A percentile compares a stretch with the other conserved stretches of the same genome.
phyloP scores from a whole-genome alignment of 164 flowering plant species.

The Vitis riparia region DNA sequence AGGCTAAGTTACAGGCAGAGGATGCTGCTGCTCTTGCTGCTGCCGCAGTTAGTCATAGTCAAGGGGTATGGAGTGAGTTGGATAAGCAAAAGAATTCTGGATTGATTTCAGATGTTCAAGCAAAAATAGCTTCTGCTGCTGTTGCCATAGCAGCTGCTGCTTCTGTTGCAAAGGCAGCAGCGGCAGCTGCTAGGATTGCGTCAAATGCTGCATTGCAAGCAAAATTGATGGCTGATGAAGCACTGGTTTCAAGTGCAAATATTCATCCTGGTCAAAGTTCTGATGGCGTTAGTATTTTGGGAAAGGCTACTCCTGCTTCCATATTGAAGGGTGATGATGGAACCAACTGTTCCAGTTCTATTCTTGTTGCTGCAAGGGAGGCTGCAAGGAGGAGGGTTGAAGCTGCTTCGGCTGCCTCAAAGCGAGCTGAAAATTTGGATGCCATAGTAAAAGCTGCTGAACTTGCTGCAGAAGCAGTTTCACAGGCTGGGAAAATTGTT shows the following conservation, averaged over 20 bases:
- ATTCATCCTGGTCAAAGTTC: conserved; percentile 19
- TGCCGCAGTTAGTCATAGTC: conserved; percentile 66
- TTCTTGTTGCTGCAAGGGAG: conserved; percentile 72
- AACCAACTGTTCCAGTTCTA: conserved; percentile 41
- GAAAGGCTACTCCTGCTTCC: conserved; percentile 55
- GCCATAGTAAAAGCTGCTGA: conserved; percentile 92
- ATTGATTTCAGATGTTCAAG: conserved; percentile 53
- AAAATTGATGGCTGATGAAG: conserved; percentile 84
- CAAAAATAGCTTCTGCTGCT: conserved; percentile 74
- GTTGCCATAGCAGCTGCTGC: conserved; percentile 89
- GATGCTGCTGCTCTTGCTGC: conserved; percentile 74
- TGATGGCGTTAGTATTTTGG: conserved; percentile 33
- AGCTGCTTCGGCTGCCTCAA: conserved; percentile 87
- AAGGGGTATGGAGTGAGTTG: conserved; percentile 68
- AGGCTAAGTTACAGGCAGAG: conserved; percentile 78
- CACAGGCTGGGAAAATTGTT: conserved; percentile 85
- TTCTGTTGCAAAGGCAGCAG: conserved; percentile 96
- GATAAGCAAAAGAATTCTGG: conserved; percentile 60
- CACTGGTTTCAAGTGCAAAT: conserved; percentile 30
- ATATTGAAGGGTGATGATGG: conserved; percentile 53
- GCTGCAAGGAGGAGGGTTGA: conserved; percentile 79
- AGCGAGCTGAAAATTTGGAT: conserved; percentile 89
- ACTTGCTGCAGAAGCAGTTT: conserved; percentile 91
- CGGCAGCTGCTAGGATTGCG: conserved; percentile 96
- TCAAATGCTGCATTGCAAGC: conserved; percentile 92